phyloP scores from a whole-genome alignment of 176 grass and related monocot species.

The Aegilops tauschii region DNA sequence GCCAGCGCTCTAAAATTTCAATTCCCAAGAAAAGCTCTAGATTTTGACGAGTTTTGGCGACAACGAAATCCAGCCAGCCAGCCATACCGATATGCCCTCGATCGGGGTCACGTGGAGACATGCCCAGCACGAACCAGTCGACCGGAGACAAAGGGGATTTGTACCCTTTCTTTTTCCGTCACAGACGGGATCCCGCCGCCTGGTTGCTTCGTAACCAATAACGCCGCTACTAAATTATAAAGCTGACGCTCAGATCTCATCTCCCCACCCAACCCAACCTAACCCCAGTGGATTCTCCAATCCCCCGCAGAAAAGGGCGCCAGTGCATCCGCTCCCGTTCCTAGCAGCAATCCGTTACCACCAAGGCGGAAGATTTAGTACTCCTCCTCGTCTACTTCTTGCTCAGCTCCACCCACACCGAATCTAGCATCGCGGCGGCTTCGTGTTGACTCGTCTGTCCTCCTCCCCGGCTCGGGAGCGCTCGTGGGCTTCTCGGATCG shows the following conservation, averaged over 20 bases:
- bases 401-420: background rate
- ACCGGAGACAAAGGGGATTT: background rate
- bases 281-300: background rate
- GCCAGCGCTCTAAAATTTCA: background rate
- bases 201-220: background rate
- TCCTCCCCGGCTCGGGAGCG: background rate
- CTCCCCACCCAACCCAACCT: background rate
- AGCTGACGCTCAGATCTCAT: slow-evolving; percentile 7
- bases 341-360: background rate
- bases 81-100: background rate
- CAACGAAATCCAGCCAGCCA: background rate
- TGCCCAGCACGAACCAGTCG: background rate
- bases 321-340: slow-evolving; percentile 19
- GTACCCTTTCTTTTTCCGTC: background rate
- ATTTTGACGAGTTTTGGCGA: background rate
- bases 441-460: slow-evolving; percentile 18
- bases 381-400: background rate
- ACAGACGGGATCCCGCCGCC: background rate
- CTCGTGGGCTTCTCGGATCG: slow-evolving; percentile 8
- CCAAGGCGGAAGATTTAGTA: background rate
- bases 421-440: slow-evolving; percentile 11
- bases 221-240: slow-evolving; percentile 2
- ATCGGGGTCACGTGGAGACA: background rate
- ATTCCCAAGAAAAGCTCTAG: background rate
- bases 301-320: slow-evolving; percentile 38